Evolutionary conservation across 1,139 yeast species (phyloP).

Genomic region (Lodderomyces orthopsilosis): DNA sequence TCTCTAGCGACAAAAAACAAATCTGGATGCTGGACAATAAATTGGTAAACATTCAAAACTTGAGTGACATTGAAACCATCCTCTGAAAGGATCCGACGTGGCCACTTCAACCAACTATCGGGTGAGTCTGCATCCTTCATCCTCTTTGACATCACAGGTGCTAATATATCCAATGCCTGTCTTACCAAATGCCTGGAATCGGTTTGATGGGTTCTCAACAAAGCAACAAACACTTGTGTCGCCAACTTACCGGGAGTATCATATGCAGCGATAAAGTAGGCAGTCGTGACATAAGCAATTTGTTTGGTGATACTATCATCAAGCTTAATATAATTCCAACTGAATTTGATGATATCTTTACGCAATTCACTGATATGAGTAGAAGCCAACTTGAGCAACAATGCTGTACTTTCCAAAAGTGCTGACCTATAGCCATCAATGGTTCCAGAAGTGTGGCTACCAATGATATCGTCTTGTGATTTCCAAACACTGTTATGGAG

Average conservation of each 20-base stretch:
- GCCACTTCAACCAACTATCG: slow-evolving; percentile 89
- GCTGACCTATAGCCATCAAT: slow-evolving; percentile 77
- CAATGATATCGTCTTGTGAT: slow-evolving; percentile 51
- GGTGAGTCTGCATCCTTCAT: slow-evolving; percentile 58
- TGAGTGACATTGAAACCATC: slow-evolving; percentile 83
- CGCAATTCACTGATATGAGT: slow-evolving; percentile 58
- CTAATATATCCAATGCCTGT: slow-evolving; percentile 84
- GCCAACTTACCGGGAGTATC: slow-evolving; percentile 90
- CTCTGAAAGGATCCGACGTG: slow-evolving; percentile 86
- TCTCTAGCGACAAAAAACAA: slow-evolving; percentile 84
- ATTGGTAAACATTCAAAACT: slow-evolving; percentile 84
- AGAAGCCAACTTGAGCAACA: slow-evolving; percentile 71
- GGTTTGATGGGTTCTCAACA: slow-evolving; percentile 78
- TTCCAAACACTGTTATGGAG: slow-evolving; percentile 75
- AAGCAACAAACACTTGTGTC: slow-evolving; percentile 88
- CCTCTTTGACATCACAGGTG: slow-evolving; percentile 81
- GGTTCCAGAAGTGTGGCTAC: slow-evolving; percentile 63
- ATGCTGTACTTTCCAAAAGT: slow-evolving; percentile 76
- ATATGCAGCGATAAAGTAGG: slow-evolving; percentile 81
- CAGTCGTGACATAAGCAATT: slow-evolving; percentile 86
- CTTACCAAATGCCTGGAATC: slow-evolving; percentile 83
- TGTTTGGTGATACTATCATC: slow-evolving; percentile 91
- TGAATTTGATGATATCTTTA: slow-evolving; percentile 87
- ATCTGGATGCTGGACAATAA: slow-evolving; percentile 82
- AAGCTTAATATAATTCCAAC: slow-evolving; percentile 88